Base-by-base conservation (phyloP, 2,329 filamentous ascomycete genomes). In the Botrytis paeoniae region DNA sequence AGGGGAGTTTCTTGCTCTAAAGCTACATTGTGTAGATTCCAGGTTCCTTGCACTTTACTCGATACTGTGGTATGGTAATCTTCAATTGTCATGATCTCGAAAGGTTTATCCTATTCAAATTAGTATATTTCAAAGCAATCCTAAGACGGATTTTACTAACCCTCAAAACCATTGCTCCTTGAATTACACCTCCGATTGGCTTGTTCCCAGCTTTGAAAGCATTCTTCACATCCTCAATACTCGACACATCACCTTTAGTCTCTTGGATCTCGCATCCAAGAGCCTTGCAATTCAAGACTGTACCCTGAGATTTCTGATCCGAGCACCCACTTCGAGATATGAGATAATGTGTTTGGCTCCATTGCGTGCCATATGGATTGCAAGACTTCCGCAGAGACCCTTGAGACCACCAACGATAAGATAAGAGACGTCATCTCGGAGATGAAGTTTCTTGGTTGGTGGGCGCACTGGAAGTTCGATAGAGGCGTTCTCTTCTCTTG, bases 91-190 rank as follows among this genome's bases (percentile, higher is more conserved):
- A 76, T 77, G n/a, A 70, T 48, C 22, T 57, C 68, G 61, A 73
- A 77, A 3, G 65, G 48, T 45, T 37, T 41, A 45, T 65, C 63
- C 63, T 65, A 16, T 48, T 37, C 20, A 9, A 14, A 45, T 65
- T 6, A n/a, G 61, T 8, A 64, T 7, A 9, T 45, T 16, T 3
- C 2, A 25, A 65, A 65, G 39, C 39, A 39, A 39, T 39, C 10
- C 39, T 14, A 39, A 39, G 39, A 12, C 39, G 39, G 39, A 37
- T 37, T 39, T 39, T 12, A 41, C 68, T 66, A 71, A 76, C 78
- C 48, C 74, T 74, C 0, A 82, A 72, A 1, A 81, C 78, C 81
- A 82, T 80, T 2, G 80, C 80, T 8, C 76, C 80, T 61, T 82
- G 80, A 8, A 81, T 79, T 0, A 81, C 69, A 22, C 80, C 80